Evolutionary conservation across 495 filamentous ascomycete species (phyloP), one percentile per base, ranked within the genome.

Genomic region (Penicillium bialowiezense): DNA sequence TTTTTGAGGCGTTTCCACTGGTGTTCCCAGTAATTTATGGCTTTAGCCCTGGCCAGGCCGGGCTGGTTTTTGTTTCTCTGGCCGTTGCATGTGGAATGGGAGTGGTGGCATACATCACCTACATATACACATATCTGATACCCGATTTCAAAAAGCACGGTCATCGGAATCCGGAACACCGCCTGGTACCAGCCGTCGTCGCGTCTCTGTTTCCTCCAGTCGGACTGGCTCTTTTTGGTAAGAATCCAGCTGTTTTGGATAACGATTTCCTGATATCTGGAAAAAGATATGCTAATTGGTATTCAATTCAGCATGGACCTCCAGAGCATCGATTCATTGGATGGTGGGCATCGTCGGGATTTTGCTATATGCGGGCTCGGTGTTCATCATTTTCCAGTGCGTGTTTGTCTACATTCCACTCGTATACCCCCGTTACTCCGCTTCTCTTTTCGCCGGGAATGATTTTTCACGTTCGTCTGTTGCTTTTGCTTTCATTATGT

Each of bases 351-450:
- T 72, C 7, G 67, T 84, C 18, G 80, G 78, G n/a, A 69, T 82
- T 35, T 56, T 56, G 5, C 65, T 83, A 41, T 78, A 77, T 52
- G 69, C 63, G 19, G 37, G 36, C 7, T 68, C 54, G 3, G 58
- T 36, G 18, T 76, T 73, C 59, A 51, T 73, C 19, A 47, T 77
- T 28, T 71, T 80, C 52, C 80, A 84, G 59, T 81, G 78, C 60
- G 72, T 80, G 24, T 76, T 80, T 56, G 52, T 78, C 23, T 82
- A 82, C 51, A 54, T 82, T 67, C 8, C 80, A 0, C 48, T 83
- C 1, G 62, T 65, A 1, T 85, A 84, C 53, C 79, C 80, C 13
- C 67, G 72, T 38, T 84, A 84, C 56, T 76, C 78, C 5, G 78
- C 77, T 2, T 65, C 56, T 1, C 44, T 79, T n/a, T 79, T 80